phyloP scores from a whole-genome alignment of 768 basidiomycete genomes.

The Mycena epipterygia region DNA sequence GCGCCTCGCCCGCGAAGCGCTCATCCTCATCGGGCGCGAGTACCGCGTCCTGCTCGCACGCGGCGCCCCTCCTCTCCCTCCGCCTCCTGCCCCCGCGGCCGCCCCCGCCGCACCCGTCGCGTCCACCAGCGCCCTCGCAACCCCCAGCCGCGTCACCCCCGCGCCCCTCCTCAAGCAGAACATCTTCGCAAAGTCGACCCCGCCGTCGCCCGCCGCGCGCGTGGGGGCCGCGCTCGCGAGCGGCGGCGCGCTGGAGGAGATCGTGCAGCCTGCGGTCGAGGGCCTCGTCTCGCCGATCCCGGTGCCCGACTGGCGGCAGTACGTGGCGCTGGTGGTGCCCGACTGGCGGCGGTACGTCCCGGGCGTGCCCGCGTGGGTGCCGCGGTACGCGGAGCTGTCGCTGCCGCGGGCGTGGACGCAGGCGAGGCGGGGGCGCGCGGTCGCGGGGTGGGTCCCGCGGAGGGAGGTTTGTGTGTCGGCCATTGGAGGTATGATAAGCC shows the following conservation, averaged over 20 bases:
- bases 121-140: conserved; percentile 45
- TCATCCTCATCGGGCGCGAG: conserved; percentile 75
- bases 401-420: conserved; percentile 66
- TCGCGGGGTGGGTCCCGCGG: conserved; percentile 70
- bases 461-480: conserved; percentile 73
- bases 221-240: conserved; percentile 72
- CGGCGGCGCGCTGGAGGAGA: conserved; percentile 68
- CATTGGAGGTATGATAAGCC: conserved; percentile 75
- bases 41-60: conserved; percentile 75
- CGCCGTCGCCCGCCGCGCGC: conserved; percentile 64
- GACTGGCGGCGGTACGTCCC: not conserved
- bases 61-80: conserved; percentile 56
- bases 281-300: conserved; percentile 46
- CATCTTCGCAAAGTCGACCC: conserved; percentile 57
- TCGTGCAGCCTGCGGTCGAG: conserved; percentile 52
- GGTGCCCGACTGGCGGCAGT: not conserved
- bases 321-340: not conserved
- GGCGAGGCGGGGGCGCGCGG: conserved; percentile 65
- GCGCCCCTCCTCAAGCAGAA: conserved; percentile 54
- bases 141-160: conserved; percentile 38
- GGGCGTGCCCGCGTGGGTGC: not conserved
- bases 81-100: not conserved
- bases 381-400: not conserved
- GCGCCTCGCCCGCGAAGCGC: conserved; percentile 67
- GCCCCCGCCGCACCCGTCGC: conserved; percentile 23